These are phyloP conservation scores for Clonostachys sp. DNA, from an alignment of 2,329 filamentous ascomycete genomes.

Conservation along the genomic window DNA sequence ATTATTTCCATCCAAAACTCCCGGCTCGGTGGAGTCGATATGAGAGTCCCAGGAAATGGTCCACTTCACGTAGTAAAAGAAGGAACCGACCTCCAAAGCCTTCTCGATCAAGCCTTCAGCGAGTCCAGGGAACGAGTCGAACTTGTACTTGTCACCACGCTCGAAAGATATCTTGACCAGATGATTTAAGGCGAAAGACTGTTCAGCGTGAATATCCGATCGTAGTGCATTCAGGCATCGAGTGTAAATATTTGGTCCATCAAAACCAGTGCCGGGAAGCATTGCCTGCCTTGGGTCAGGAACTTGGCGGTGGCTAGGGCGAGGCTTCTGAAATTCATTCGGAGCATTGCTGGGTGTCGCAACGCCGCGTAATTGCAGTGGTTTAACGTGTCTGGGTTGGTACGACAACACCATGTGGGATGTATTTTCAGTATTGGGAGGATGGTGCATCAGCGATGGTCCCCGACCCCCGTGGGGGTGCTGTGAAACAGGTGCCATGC, in stretches of 20 bases:
- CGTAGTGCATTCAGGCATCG: conserved; percentile 80
- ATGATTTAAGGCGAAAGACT: conserved; percentile 90
- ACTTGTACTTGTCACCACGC: conserved; percentile 91
- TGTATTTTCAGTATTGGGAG: conserved; percentile 48
- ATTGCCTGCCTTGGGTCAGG: conserved; percentile 34
- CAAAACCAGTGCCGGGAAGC: conserved; percentile 60
- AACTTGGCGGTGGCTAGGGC: conserved; percentile 34
- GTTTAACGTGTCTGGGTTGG: conserved; percentile 60
- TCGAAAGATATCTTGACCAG: conserved; percentile 94
- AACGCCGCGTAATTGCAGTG: conserved; percentile 66
- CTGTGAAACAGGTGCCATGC: neutral
- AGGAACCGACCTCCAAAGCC: conserved; percentile 68
- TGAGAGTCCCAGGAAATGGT: conserved; percentile 61
- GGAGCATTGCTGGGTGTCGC: conserved; percentile 73
- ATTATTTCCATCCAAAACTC: conserved; percentile 33
- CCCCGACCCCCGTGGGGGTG: conserved; percentile 25
- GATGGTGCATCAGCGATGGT: conserved; percentile 43
- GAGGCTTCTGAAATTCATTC: conserved; percentile 47
- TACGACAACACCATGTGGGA: conserved; percentile 63
- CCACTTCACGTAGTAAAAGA: conserved; percentile 84
- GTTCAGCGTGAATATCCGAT: conserved; percentile 73
- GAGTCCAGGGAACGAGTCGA: conserved; percentile 84
- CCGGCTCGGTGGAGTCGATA: conserved; percentile 48
- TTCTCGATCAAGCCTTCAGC: conserved; percentile 87
- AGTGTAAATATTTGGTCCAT: conserved; percentile 86